A percentile compares a stretch with the other conserved stretches of the same genome.
phyloP scores from a whole-genome alignment of 306 rosid species.

The Trichosanthes truncata region DNA sequence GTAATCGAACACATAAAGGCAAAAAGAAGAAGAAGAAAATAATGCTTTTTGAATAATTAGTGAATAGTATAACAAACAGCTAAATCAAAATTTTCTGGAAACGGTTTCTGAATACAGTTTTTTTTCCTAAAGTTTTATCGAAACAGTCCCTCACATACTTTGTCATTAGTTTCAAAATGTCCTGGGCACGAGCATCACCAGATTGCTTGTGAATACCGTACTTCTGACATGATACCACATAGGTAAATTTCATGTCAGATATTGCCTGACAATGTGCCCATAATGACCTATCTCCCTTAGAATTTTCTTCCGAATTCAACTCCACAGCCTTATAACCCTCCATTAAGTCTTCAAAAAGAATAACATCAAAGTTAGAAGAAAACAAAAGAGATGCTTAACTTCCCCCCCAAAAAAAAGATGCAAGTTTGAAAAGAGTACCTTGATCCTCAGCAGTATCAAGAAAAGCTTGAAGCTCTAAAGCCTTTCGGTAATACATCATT shows the following conservation, averaged over 20 bases:
- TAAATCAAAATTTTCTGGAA: neutral
- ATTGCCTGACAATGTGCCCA: conserved; percentile 95
- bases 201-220: conserved; percentile 93
- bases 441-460: conserved; percentile 94
- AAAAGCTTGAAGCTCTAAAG: conserved; percentile 96
- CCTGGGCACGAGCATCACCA: conserved; percentile 77
- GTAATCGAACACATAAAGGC: neutral
- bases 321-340: conserved; percentile 91
- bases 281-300: conserved; percentile 72
- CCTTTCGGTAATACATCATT: conserved; percentile 94
- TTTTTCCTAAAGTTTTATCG: neutral
- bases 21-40: neutral
- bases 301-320: conserved; percentile 62
- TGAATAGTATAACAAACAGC: neutral
- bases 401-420: neutral
- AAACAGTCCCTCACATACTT: conserved; percentile 30
- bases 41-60: neutral
- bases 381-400: neutral
- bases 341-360: conserved; percentile 62
- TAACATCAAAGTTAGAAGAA: conserved; percentile 13
- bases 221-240: conserved; percentile 92
- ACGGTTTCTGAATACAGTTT: neutral
- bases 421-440: conserved; percentile 28
- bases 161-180: conserved; percentile 85
- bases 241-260: conserved; percentile 91